Conservation (phyloP, 2,329 filamentous ascomycete genomes). For the Diaporthe batatas region DNA sequence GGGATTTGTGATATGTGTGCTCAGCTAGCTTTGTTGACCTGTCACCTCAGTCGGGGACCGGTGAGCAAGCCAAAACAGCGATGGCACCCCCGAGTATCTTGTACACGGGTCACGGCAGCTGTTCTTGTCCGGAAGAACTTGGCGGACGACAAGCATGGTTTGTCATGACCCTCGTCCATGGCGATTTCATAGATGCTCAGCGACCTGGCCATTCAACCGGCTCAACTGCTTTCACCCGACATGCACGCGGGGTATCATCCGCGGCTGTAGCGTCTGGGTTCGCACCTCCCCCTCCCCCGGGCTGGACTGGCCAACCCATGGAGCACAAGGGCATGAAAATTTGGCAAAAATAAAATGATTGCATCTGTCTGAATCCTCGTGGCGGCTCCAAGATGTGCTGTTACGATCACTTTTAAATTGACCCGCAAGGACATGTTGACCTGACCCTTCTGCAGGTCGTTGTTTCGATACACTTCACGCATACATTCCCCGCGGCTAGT, state of each 20-base stretch:
- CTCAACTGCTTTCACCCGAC: not conserved
- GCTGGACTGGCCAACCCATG: not conserved
- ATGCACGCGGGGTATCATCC: constrained; percentile 2
- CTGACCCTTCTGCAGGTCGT: not conserved
- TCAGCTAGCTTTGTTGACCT: not conserved
- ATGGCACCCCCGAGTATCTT: not conserved
- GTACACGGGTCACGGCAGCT: not conserved
- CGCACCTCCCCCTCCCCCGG: too few species aligned
- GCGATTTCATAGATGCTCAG: not conserved
- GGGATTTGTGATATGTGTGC: not conserved
- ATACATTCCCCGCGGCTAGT: not conserved
- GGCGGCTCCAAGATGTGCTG: not conserved
- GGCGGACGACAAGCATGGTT: not conserved
- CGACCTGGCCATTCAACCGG: not conserved
- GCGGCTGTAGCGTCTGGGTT: not conserved
- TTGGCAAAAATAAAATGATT: not conserved
- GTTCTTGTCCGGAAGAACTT: not conserved
- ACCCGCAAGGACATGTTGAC: not conserved
- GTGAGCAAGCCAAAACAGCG: not conserved
- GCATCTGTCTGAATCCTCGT: not conserved
- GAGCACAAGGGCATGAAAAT: not conserved
- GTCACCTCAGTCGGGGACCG: not conserved
- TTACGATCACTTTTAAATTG: not conserved
- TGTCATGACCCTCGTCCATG: not conserved
- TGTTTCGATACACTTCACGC: not conserved